These are phyloP conservation scores for Fusarium xyrophilum DNA, from an alignment of 2,329 filamentous ascomycete genomes.

Conservation along the genomic window DNA sequence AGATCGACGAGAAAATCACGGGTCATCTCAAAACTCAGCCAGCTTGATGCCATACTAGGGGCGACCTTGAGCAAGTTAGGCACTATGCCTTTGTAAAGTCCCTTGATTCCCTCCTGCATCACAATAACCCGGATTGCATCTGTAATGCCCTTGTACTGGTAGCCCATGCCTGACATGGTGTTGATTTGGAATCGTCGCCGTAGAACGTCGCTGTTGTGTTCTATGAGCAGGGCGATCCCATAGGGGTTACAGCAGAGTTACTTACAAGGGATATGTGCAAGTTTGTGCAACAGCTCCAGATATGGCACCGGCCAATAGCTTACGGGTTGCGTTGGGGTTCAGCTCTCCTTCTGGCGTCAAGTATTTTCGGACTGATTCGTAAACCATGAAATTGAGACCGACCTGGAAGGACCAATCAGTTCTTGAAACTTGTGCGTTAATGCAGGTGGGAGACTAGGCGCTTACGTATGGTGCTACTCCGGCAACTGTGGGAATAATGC, in stretches of 20 bases:
- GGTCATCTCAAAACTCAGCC: conserved; percentile 95
- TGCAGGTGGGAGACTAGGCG: neutral
- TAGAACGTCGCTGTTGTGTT: conserved; percentile 75
- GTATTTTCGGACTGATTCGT: conserved; percentile 84
- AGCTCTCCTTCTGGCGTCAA: conserved; percentile 88
- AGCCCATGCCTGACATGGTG: conserved; percentile 98
- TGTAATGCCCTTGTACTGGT: conserved; percentile 86
- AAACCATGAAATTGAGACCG: conserved; percentile 98
- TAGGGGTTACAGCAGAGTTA: neutral
- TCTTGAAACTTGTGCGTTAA: neutral
- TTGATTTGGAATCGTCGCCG: conserved; percentile 97
- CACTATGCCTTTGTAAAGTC: conserved; percentile 94
- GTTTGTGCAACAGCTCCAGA: conserved; percentile 98
- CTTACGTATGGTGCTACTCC: conserved; percentile 92
- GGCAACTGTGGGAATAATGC: conserved; percentile 90
- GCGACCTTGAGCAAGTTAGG: conserved; percentile 97
- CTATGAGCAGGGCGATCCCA: conserved; percentile 35
- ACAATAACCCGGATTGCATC: conserved; percentile 86
- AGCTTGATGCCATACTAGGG: conserved; percentile 97
- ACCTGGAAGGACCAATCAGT: conserved; percentile 61
- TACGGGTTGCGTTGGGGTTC: conserved; percentile 79
- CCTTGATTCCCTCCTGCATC: conserved; percentile 79
- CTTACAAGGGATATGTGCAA: conserved; percentile 97
- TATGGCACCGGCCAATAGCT: conserved; percentile 87
- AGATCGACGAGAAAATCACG: conserved; percentile 81